A percentile compares a stretch with the other conserved stretches of the same genome.
Conservation (phyloP, 371 early-diverging fungal species). For the Mortierella sp. region DNA sequence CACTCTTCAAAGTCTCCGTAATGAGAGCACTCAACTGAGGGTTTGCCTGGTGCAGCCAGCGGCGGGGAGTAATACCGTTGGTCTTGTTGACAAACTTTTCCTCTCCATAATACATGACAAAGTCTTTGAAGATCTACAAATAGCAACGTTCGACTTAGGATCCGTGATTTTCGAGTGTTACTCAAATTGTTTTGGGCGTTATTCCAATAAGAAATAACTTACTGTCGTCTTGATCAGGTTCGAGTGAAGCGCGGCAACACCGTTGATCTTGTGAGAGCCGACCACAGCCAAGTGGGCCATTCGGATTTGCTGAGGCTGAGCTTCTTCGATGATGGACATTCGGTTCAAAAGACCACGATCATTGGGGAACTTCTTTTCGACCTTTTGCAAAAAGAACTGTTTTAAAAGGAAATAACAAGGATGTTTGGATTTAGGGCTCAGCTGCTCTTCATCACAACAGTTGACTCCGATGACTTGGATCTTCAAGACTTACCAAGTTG, state of each 20-base stretch:
- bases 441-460: neutral
- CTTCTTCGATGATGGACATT: conserved; percentile 92
- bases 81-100: conserved; percentile 92
- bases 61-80: conserved; percentile 92
- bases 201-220: conserved; percentile 14
- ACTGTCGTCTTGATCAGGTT: conserved; percentile 79
- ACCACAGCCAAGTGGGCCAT: conserved; percentile 70
- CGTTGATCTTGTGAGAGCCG: conserved; percentile 91
- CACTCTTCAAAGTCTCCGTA: conserved; percentile 75
- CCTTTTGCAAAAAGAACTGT: conserved; percentile 88
- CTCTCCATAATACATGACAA: conserved; percentile 84
- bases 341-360: conserved; percentile 88
- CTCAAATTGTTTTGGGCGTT: neutral
- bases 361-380: conserved; percentile 81
- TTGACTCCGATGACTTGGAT: too few relatives aligned
- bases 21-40: conserved; percentile 83
- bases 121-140: conserved; percentile 83
- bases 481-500: conserved; percentile 73
- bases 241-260: conserved; percentile 93
- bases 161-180: neutral
- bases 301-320: conserved; percentile 87
- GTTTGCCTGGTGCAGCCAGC: conserved; percentile 95
- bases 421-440: neutral
- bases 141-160: neutral
- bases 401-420: neutral